Percentiles rank a stretch among this genome's conserved stretches.
phyloP scores from a whole-genome alignment of 441 rosid genomes.

The Brassica balearica region DNA sequence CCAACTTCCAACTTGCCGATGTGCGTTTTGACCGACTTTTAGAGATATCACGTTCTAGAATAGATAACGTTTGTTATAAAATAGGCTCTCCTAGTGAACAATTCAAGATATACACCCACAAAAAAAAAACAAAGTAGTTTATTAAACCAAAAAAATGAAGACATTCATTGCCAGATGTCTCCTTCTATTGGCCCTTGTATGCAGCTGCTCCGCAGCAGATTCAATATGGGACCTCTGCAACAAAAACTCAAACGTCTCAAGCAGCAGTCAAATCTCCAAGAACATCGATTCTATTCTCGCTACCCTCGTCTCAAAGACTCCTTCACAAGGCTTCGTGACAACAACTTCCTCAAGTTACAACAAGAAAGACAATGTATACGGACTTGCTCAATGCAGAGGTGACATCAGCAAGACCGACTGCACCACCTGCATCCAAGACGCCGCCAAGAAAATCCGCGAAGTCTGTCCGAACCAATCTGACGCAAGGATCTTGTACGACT shows the following conservation, averaged over 20 bases:
- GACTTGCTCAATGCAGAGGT: constrained; percentile 81
- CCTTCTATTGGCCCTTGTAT: constrained; percentile 31
- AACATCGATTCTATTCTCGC: constrained; percentile 55
- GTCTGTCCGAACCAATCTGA: constrained; percentile 63
- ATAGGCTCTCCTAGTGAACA: constrained; percentile 14
- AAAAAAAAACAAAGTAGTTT: constrained; percentile 1
- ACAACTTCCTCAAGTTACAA: constrained; percentile 48
- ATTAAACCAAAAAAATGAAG: constrained; percentile 25
- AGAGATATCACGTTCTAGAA: constrained; percentile 30
- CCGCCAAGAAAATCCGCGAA: constrained; percentile 58
- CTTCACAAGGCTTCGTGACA: constrained; percentile 48
- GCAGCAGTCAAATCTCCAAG: constrained; percentile 43
- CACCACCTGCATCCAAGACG: constrained; percentile 62
- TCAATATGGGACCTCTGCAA: constrained; percentile 61
- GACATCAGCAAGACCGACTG: constrained; percentile 66
- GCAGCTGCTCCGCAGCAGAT: constrained; percentile 42
- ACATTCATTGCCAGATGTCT: constrained; percentile 15
- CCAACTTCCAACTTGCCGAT: constrained; percentile 23
- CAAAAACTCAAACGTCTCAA: constrained; percentile 39
- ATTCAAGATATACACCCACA: constrained; percentile 16
- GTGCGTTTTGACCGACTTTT: constrained; percentile 38
- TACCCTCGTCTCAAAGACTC: constrained; percentile 51
- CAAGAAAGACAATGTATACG: constrained; percentile 56
- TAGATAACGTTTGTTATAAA: constrained; percentile 12
- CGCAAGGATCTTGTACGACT: constrained; percentile 74